These are phyloP conservation scores for Colletotrichum australisinense DNA, from an alignment of 2,329 filamentous ascomycete species.

Conservation along the genomic window DNA sequence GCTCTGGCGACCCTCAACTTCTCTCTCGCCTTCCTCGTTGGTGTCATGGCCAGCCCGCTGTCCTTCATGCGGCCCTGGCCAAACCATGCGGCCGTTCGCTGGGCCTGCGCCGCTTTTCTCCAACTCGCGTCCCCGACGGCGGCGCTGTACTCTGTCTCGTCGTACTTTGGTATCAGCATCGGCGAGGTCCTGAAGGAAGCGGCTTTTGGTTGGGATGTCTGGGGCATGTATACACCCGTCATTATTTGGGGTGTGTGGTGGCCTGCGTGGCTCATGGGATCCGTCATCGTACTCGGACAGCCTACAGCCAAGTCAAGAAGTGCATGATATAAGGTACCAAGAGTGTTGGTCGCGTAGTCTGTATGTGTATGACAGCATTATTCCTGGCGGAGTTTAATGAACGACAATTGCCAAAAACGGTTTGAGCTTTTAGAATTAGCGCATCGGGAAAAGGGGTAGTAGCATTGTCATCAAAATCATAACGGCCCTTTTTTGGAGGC, in stretches of 20 bases:
- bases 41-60: conserved; percentile 81
- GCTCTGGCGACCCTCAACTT: conserved; percentile 97
- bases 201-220: conserved; percentile 89
- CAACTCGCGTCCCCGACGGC: conserved; percentile 72
- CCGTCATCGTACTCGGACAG: conserved; percentile 62
- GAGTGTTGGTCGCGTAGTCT: background rate
- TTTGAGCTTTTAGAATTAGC: background rate
- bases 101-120: conserved; percentile 62
- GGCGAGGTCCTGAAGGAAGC: conserved; percentile 75
- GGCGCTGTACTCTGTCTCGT: conserved; percentile 61
- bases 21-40: conserved; percentile 86
- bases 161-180: conserved; percentile 53
- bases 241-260: conserved; percentile 97
- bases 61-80: conserved; percentile 74
- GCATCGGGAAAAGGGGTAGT: background rate
- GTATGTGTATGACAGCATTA: background rate
- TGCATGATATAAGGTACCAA: background rate
- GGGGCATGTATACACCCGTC: conserved; percentile 89
- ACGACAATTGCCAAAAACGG: background rate
- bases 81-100: conserved; percentile 49
- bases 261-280: conserved; percentile 85
- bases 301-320: background rate
- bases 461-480: conserved; percentile 30
- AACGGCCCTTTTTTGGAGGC: conserved; percentile 12
- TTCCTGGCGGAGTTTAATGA: background rate